phyloP scores from a whole-genome alignment of 1,284 basidiomycete genomes.

The Pterulicium gracile region DNA sequence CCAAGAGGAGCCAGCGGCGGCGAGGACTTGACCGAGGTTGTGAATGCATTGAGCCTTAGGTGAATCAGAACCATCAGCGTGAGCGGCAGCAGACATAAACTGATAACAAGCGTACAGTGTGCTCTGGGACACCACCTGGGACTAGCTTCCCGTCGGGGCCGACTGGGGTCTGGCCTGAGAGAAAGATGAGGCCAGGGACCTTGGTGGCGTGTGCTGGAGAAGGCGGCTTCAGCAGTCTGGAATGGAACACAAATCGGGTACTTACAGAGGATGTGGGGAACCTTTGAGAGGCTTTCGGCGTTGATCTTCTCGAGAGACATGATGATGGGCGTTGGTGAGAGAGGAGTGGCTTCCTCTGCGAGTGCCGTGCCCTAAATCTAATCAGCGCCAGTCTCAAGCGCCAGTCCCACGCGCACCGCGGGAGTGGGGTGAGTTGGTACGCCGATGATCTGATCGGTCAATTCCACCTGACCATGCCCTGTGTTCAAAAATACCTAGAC shows the following conservation, averaged over 20 bases:
- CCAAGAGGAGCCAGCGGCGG: constrained; percentile 42
- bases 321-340: too few relatives aligned
- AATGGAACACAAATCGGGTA: constrained; percentile 1
- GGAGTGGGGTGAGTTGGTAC: too few relatives aligned
- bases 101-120: constrained; percentile 38
- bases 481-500: too few relatives aligned
- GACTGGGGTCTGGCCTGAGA: constrained; percentile 47
- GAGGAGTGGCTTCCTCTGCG: too few relatives aligned
- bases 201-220: constrained; percentile 42
- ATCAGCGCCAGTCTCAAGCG: too few relatives aligned
- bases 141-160: constrained; percentile 35
- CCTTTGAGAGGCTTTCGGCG: constrained; percentile 27
- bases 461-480: too few relatives aligned
- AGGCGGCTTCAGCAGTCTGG: constrained; percentile 3
- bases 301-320: constrained; percentile 44
- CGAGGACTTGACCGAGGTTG: constrained; percentile 40
- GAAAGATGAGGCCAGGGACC: constrained; percentile 43
- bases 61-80: too few relatives aligned
- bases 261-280: constrained; percentile 37
- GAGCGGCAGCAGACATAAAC: too few relatives aligned
- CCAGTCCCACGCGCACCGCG: too few relatives aligned
- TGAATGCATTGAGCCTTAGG: constrained; percentile 46
- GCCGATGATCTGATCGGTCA: too few relatives aligned
- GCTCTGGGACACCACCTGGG: constrained; percentile 42
- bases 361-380: too few relatives aligned